Conservation (phyloP, 192 early-diverging fungal species). For the Coemansia sp. region DNA sequence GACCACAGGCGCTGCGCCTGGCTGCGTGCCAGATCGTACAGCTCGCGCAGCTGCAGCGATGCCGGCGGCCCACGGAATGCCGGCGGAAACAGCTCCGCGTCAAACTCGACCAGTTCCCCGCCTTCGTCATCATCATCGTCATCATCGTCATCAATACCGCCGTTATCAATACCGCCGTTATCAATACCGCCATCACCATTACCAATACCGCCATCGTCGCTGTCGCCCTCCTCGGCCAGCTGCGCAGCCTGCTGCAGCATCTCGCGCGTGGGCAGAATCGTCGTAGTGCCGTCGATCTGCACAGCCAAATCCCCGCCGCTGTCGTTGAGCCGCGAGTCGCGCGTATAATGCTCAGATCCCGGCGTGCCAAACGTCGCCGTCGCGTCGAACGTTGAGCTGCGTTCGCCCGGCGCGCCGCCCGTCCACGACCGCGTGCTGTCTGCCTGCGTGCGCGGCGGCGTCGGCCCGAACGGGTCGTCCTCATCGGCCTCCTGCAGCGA, state of each 20-base stretch:
- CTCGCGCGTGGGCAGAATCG: conserved; percentile 46
- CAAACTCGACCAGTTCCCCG: conserved; percentile 12
- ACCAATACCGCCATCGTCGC: not conserved
- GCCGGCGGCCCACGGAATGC: conserved; percentile 31
- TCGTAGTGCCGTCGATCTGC: conserved; percentile 41
- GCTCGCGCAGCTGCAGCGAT: conserved; percentile 21
- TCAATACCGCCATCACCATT: too few species aligned
- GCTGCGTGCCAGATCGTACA: conserved; percentile 18
- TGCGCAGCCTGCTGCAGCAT: conserved; percentile 47
- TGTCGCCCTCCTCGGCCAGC: conserved; percentile 13
- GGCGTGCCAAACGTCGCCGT: conserved; percentile 33
- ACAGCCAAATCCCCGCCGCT: conserved; percentile 16
- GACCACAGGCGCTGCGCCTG: conserved; percentile 36
- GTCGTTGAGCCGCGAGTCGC: conserved; percentile 23
- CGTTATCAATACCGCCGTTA: too few species aligned
- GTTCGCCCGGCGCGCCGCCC: conserved; percentile 9
- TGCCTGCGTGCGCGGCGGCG: too few species aligned
- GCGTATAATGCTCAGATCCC: conserved; percentile 3
- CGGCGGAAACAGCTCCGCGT: conserved; percentile 24
- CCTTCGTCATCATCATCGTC: not conserved
- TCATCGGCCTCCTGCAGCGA: conserved; percentile 19
- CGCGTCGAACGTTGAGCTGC: conserved; percentile 23
- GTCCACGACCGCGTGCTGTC: too few species aligned
- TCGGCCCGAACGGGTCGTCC: conserved; percentile 49
- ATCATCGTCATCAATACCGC: not conserved